A percentile compares a stretch with the other conserved stretches of the same genome.
Evolutionary conservation across 1,139 yeast species (phyloP).

Genomic region (Zygosaccharomyces pseudobailii): DNA sequence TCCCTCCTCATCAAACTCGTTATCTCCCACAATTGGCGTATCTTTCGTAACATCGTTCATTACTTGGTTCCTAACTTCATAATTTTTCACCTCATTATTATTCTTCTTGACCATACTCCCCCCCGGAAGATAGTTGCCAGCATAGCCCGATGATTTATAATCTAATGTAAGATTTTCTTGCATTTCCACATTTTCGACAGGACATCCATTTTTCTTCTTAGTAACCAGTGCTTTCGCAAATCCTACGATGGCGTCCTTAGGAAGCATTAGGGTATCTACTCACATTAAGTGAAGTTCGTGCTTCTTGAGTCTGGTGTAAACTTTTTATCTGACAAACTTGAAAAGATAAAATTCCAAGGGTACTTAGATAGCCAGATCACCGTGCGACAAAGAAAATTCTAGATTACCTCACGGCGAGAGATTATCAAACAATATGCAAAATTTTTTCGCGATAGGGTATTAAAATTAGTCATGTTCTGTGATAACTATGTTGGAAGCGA

Average conservation of each 20-base stretch:
- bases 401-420: too few species aligned
- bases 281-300: too few species aligned
- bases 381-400: too few species aligned
- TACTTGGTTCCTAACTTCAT: not conserved
- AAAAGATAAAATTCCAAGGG: too few species aligned
- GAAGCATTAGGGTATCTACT: too few species aligned
- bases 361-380: too few species aligned
- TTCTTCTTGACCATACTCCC: conserved; percentile 9
- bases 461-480: too few species aligned
- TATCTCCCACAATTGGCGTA: conserved; percentile 3
- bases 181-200: conserved; percentile 4
- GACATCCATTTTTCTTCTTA: not conserved
- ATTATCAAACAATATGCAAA: too few species aligned
- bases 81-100: conserved; percentile 4
- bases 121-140: conserved; percentile 5
- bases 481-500: too few species aligned
- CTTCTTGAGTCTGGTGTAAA: too few species aligned
- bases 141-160: conserved; percentile 14
- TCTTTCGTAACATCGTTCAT: not conserved
- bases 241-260: not conserved
- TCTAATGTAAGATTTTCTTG: conserved; percentile 5
- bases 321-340: too few species aligned
- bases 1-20: conserved; percentile 13
- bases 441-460: too few species aligned
- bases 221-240: not conserved